Evolutionary conservation across 345 rosid genomes (phyloP), one percentile per base, ranked within the genome.

Genomic region (Boechera stricta): DNA sequence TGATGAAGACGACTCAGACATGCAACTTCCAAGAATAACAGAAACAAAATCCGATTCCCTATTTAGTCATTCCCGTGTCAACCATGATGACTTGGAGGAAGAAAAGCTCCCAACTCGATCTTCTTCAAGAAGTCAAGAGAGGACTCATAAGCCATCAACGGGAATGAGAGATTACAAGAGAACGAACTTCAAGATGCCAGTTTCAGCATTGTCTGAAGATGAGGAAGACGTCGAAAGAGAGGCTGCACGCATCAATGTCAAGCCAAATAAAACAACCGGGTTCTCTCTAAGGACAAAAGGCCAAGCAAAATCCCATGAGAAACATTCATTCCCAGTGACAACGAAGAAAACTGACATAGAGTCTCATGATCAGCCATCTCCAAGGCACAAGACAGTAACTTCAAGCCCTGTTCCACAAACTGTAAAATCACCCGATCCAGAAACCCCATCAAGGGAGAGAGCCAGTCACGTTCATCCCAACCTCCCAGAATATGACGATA

Each of bases 391-490:
- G 68, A 26, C 77, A 41, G 68, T 44, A 54, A 41, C 51, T 52
- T 62, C 65, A 42, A 62, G 58, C 45, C 15, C 67, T 47, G 64
- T 59, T 52, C 36, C 73, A 31, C 63, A 60, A 32, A 66, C 39
- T 42, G 64, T 60, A 67, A 52, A n/a, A 58, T 59, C 74, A 61
- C 78, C 78, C 0, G 78, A 79, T 68, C 74, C 78, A 73, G 82
- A 79, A 29, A 79, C 78, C 36, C 78, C 82, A 10, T 73, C 78
- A 44, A 78, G 31, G 53, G 81, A 77, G 55, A 86, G 74, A 79
- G 85, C 89, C 31, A 82, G 85, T 71, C 97, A 91, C 71, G 89
- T 92, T 70, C 98, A 94, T 73, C 98, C 98, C 11, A 94, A 94
- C 70, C 98, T 92, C 74, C 97, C 97, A 0, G 98, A 94, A 41